Evolutionary conservation across 495 filamentous ascomycete genomes (phyloP).

Genomic region (Aspergillus cavernicola): DNA sequence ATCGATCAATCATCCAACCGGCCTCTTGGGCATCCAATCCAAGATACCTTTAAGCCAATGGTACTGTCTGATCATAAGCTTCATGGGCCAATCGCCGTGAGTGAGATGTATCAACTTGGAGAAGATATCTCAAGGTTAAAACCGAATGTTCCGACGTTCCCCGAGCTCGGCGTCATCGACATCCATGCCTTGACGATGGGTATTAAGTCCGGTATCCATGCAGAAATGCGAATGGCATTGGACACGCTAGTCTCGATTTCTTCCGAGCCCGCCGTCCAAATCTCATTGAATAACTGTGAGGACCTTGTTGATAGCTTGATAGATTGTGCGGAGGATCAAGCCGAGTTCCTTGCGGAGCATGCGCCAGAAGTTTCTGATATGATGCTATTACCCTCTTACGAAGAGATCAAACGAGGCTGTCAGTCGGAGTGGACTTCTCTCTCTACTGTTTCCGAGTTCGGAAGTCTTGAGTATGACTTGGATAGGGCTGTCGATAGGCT

Average conservation of each 20-base stretch:
- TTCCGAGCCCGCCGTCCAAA: conserved; percentile 53
- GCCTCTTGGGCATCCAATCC: conserved; percentile 41
- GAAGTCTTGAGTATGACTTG: conserved; percentile 73
- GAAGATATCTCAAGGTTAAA: conserved; percentile 58
- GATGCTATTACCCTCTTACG: conserved; percentile 76
- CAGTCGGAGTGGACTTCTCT: conserved; percentile 65
- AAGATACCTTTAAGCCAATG: conserved; percentile 54
- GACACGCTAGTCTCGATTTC: conserved; percentile 77
- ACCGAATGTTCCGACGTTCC: conserved; percentile 68
- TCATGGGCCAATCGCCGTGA: conserved; percentile 63
- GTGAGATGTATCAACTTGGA: conserved; percentile 57
- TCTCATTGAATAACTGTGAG: conserved; percentile 72
- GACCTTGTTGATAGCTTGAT: conserved; percentile 84
- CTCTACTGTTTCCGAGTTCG: conserved; percentile 67
- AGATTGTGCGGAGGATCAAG: conserved; percentile 86
- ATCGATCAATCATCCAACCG: conserved; percentile 45
- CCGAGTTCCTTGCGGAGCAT: conserved; percentile 74
- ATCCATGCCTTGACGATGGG: conserved; percentile 88
- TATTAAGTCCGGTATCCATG: conserved; percentile 85
- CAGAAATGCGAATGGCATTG: conserved; percentile 81
- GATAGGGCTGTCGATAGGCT: conserved; percentile 83
- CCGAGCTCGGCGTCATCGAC: conserved; percentile 82
- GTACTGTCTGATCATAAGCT: conserved; percentile 50
- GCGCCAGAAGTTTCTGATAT: conserved; percentile 79
- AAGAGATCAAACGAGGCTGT: conserved; percentile 77